Evolutionary conservation across 805 yeast genomes (phyloP).

Genomic region (Blastobotrys robertii): DNA sequence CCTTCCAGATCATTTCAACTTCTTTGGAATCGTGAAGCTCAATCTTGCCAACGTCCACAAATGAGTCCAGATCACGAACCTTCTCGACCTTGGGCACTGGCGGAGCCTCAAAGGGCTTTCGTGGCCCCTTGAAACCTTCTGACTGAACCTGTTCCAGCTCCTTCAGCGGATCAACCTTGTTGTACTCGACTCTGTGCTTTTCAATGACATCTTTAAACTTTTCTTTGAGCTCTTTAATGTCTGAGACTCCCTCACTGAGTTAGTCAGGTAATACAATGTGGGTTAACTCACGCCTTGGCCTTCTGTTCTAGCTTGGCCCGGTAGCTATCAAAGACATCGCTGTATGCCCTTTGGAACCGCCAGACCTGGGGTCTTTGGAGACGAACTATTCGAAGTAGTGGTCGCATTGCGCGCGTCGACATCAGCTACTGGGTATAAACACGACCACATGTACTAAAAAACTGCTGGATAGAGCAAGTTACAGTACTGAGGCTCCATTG

Average conservation of each 20-base stretch:
- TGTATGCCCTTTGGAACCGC: constrained; percentile 1
- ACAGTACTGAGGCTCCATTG: no score
- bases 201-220: constrained; percentile 54
- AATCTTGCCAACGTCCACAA: constrained; percentile 59
- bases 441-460: no score
- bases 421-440: no score
- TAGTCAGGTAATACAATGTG: no score
- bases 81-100: constrained; percentile 30
- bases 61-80: constrained; percentile 62
- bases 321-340: constrained; percentile 31
- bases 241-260: constrained; percentile 30
- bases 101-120: constrained; percentile 25
- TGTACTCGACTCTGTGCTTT: constrained; percentile 43
- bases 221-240: constrained; percentile 51
- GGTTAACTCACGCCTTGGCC: constrained; percentile 26
- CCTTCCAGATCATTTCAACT: constrained; percentile 79
- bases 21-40: constrained; percentile 46
- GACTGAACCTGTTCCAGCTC: constrained; percentile 21
- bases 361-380: no score
- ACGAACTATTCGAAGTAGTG: no score
- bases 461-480: no score
- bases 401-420: no score
- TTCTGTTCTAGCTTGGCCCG: constrained; percentile 32
- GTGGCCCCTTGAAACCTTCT: constrained; percentile 2
- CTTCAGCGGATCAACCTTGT: constrained; percentile 57